Evolutionary conservation across 352 stramenopile genomes (phyloP).

Genomic region (Blastocystis sp.): DNA sequence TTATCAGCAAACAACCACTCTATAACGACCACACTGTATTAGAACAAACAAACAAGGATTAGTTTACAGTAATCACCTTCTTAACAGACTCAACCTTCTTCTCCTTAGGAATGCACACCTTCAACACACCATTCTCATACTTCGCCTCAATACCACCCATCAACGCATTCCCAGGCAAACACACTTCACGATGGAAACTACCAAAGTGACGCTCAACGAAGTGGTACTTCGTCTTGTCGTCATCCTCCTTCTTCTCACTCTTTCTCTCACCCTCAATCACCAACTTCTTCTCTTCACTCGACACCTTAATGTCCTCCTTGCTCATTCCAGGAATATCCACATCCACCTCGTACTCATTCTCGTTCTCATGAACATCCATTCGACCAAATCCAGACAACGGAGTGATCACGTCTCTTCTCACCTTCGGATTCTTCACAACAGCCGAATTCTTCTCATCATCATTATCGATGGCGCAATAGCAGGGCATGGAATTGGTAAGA

Average conservation of each 20-base stretch:
- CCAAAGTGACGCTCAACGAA: slow-evolving; percentile 27
- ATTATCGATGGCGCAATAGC: not conserved
- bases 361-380: slow-evolving; percentile 16
- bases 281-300: slow-evolving; percentile 8
- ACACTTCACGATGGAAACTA: slow-evolving; percentile 23
- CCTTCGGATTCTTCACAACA: not conserved
- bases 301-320: slow-evolving; percentile 2
- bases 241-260: slow-evolving; percentile 15
- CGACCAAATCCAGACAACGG: slow-evolving; percentile 46
- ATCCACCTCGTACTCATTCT: not conserved
- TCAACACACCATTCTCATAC: slow-evolving; percentile 58
- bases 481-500: not conserved
- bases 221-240: not conserved
- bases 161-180: slow-evolving; percentile 18
- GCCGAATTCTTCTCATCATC: not conserved
- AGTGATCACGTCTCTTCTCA: slow-evolving; percentile 33
- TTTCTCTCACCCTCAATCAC: slow-evolving; percentile 26
- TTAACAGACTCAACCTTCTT: not conserved
- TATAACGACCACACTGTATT: too few relatives aligned
- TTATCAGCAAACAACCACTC: too few relatives aligned
- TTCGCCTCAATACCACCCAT: not conserved
- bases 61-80: slow-evolving; percentile 20
- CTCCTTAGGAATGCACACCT: slow-evolving; percentile 37
- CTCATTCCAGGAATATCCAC: slow-evolving; percentile 42
- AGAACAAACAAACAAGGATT: not conserved